Percentiles rank a stretch among this genome's conserved stretches.
Evolutionary conservation across 1,284 basidiomycete genomes (phyloP).

Genomic region (Ceratobasidium sp.): DNA sequence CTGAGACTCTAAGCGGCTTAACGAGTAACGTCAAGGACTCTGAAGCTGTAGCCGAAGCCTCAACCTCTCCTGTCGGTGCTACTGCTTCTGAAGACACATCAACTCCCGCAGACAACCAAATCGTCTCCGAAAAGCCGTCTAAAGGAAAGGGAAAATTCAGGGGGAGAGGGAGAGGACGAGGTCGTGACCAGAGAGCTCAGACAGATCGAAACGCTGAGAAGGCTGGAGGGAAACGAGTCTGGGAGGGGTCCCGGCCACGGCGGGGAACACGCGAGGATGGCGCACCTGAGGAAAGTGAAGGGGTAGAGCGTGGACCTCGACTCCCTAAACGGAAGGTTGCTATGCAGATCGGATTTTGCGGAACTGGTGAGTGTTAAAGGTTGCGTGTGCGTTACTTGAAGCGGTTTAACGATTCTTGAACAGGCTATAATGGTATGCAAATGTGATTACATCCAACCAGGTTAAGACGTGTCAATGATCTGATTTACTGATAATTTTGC

Average conservation of each 20-base stretch:
- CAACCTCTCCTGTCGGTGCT: background rate
- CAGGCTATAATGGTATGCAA: constrained; percentile 93
- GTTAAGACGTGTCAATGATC: constrained; percentile 27
- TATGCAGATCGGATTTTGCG: constrained; percentile 80
- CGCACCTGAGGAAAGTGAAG: constrained; percentile 44
- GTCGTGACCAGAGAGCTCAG: constrained; percentile 27
- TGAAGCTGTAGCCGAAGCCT: background rate
- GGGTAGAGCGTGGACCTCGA: constrained; percentile 37
- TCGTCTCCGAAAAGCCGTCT: background rate
- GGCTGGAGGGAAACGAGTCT: constrained; percentile 13
- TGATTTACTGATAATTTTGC: constrained; percentile 50
- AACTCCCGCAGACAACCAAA: background rate
- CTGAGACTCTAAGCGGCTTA: background rate
- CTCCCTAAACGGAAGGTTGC: constrained; percentile 77
- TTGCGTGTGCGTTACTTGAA: background rate
- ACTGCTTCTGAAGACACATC: background rate
- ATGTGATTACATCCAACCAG: constrained; percentile 68
- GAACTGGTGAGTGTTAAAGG: constrained; percentile 55
- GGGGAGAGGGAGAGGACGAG: constrained; percentile 12
- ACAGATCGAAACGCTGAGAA: constrained; percentile 33
- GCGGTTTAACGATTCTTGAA: background rate
- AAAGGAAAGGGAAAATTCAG: constrained; percentile 2
- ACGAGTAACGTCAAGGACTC: background rate
- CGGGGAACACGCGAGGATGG: constrained; percentile 43
- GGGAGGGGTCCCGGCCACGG: constrained; percentile 25